Percentiles rank a stretch among this genome's conserved stretches.
These are phyloP conservation scores for Flaveria sonorensis DNA, from an alignment of 129 eudicot species.

Conservation along the genomic window DNA sequence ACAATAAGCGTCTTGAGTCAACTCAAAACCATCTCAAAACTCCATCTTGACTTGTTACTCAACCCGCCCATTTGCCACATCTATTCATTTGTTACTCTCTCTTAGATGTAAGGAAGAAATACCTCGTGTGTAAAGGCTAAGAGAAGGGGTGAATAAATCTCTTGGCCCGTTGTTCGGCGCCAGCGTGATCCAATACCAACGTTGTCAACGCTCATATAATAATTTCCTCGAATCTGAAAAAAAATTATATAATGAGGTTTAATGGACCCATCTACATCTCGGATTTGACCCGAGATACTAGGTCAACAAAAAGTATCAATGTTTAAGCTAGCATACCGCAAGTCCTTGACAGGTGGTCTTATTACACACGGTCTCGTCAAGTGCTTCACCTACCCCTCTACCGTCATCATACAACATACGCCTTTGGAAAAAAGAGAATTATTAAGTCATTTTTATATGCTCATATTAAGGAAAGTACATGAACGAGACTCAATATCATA, in stretches of 20 bases:
- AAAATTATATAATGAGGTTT: slow-evolving; percentile 19
- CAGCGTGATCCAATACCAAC: slow-evolving; percentile 77
- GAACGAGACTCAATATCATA: not conserved
- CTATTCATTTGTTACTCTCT: not conserved
- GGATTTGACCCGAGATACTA: not conserved
- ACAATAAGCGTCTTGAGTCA: not conserved
- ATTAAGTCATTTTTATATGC: slow-evolving; percentile 8
- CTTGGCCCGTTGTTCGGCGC: slow-evolving; percentile 87
- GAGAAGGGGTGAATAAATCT: slow-evolving; percentile 83
- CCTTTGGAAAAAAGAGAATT: slow-evolving; percentile 38
- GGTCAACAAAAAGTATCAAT: not conserved
- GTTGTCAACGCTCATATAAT: slow-evolving; percentile 57
- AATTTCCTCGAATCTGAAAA: slow-evolving; percentile 73
- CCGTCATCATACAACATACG: slow-evolving; percentile 64
- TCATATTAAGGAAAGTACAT: not conserved
- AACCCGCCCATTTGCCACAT: not conserved
- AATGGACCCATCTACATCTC: slow-evolving; percentile 13
- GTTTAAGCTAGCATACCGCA: slow-evolving; percentile 45
- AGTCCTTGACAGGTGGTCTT: slow-evolving; percentile 70
- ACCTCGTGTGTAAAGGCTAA: slow-evolving; percentile 91
- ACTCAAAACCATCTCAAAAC: not conserved
- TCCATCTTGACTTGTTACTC: not conserved
- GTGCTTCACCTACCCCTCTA: slow-evolving; percentile 86
- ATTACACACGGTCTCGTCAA: slow-evolving; percentile 74
- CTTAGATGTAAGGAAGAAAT: slow-evolving; percentile 9